Base-by-base conservation (phyloP, 2,329 filamentous ascomycete species). In the Diaporthe amygdali region DNA sequence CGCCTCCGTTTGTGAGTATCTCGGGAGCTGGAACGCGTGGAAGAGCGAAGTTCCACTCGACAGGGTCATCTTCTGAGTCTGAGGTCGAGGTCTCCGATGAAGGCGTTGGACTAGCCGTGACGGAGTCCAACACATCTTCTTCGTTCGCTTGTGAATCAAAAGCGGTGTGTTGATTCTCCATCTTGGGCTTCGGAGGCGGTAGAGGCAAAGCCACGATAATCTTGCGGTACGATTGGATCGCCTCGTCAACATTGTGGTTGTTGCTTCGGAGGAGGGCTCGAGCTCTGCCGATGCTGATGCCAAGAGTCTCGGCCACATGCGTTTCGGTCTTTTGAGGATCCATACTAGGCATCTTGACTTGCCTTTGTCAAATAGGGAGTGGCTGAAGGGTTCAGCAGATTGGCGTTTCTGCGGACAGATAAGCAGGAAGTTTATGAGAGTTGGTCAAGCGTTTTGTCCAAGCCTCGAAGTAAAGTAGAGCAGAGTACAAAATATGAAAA, bases 21-120 rank as follows among this genome's bases (percentile, higher is more conserved):
- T 55, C 44, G 22, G 51, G 66, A 17, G 51, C 27, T 25, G 51
- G 49, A 17, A 68, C 14, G 5, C 25, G 66, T 2, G 49, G 66
- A 9, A 68, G 66, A n/a, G 15, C 20, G 39, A 68, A 68, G 51
- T 68, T 30, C 66, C 51, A 68, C 39, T 68, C 66, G 30, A 44
- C 25, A 37, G 8, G 5, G 9, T 37, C 41, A 7, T 55, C 66
- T 34, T 47, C 39, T 3, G 34, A 27, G n/a, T 41, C 12, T 5
- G 14, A 32, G 12, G 3, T 4, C 14, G 20, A 5, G 22, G 39
- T n/a, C 20, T 68, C 66, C 17, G 39, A 55, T 6, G 7, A 2
- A 5, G 51, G 27, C 12, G 39, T 47, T 27, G 20, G 27, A 14
- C 2, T 14, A 22, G 39, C 15, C 17, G 27, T 14, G 37, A 8